Conservation (phyloP, 352 stramenopile species). For the Phytophthora lateralis region DNA sequence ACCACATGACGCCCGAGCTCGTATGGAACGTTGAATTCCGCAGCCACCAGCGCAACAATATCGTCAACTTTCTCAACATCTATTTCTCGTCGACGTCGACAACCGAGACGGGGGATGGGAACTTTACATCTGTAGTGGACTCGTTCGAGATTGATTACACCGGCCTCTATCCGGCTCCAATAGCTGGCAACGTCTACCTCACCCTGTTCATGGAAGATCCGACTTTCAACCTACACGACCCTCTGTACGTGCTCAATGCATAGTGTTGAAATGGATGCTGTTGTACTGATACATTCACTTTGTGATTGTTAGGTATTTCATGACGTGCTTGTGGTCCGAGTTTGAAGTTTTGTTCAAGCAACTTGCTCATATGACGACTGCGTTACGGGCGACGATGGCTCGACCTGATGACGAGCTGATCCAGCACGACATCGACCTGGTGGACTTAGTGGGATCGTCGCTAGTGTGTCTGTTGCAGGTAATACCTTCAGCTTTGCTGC, state of each 20-base stretch:
- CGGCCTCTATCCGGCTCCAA: conserved; percentile 66
- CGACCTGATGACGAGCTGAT: conserved; percentile 68
- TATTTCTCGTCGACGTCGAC: conserved; percentile 69
- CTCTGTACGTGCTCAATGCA: conserved; percentile 58
- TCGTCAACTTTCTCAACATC: conserved; percentile 79
- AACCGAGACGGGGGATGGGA: conserved; percentile 43
- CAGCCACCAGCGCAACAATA: conserved; percentile 72
- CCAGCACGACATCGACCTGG: conserved; percentile 66
- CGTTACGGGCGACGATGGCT: conserved; percentile 64
- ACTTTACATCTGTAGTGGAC: conserved; percentile 50
- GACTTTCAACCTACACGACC: conserved; percentile 92
- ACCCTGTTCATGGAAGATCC: conserved; percentile 93
- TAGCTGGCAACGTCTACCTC: conserved; percentile 91
- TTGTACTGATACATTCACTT: conserved; percentile 2
- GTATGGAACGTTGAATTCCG: conserved; percentile 94
- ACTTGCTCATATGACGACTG: conserved; percentile 68
- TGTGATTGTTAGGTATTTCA: conserved; percentile 60
- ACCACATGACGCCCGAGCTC: conserved; percentile 93
- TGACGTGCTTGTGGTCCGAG: conserved; percentile 78
- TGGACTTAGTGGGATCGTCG: conserved; percentile 81
- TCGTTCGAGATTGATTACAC: conserved; percentile 80
- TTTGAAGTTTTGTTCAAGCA: conserved; percentile 78
- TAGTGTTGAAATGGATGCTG: not conserved
- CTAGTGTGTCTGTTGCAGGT: conserved; percentile 80
- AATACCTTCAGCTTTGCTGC: conserved; percentile 10